phyloP scores from a whole-genome alignment of 352 stramenopile genomes.

The Globisporangium iwayamae region DNA sequence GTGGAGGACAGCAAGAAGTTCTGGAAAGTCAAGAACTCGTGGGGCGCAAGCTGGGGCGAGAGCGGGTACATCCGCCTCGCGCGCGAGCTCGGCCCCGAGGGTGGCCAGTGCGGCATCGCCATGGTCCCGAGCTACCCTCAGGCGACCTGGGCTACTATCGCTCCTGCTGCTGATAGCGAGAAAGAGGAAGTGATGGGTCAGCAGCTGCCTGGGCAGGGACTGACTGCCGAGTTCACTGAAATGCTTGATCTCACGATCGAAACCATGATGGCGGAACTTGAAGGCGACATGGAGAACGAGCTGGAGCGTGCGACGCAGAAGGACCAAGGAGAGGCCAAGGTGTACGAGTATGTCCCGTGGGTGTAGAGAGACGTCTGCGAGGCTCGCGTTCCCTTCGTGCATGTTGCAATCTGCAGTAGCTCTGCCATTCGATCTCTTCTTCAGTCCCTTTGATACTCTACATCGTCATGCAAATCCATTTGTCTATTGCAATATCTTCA shows the following conservation, averaged over 20 bases:
- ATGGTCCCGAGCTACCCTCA: constrained; percentile 29
- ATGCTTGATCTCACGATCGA: constrained; percentile 8
- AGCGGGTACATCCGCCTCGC: constrained; percentile 92
- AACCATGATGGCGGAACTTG: constrained; percentile 8
- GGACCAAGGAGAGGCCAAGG: constrained; percentile 3
- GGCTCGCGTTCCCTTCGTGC: neutral
- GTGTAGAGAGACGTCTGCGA: constrained; percentile 1
- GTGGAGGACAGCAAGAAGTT: constrained; percentile 76
- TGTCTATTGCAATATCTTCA: neutral
- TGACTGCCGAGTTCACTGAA: neutral
- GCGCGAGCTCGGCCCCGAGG: constrained; percentile 39
- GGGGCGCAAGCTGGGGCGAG: constrained; percentile 94
- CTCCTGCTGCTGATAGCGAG: neutral
- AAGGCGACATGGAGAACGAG: neutral
- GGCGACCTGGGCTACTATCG: constrained; percentile 9
- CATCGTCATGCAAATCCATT: neutral
- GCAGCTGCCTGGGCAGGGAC: neutral
- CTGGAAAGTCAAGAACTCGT: constrained; percentile 94
- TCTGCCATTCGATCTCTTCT: neutral
- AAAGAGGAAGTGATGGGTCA: neutral
- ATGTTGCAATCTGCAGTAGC: neutral
- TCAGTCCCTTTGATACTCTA: neutral
- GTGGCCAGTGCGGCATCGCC: constrained; percentile 25
- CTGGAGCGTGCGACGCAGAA: neutral
- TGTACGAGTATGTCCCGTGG: constrained; percentile 17